Base-by-base conservation (phyloP, 2,329 filamentous ascomycete species). In the Hirsutella minnesotensis region DNA sequence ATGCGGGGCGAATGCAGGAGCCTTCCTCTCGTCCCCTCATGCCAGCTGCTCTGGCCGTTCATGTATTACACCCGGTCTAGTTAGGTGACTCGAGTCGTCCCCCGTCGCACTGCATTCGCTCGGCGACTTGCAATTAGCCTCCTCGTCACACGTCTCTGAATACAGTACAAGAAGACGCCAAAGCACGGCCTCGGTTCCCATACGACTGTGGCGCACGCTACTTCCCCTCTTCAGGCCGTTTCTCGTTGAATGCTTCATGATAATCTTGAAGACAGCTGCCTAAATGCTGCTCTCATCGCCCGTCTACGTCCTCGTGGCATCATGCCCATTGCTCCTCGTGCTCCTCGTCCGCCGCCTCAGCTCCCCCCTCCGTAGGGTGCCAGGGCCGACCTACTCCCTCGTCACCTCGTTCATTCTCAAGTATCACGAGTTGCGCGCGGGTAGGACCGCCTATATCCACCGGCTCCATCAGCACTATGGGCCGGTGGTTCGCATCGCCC, bases 381-480 rank as follows among this genome's bases (percentile, higher is more conserved):
- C 75, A 0, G 75, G 75, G 2, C 72, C 74, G 8, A 47, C 50
- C 38, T 42, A 62, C 31, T 67, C 73, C 18, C 63, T 66, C 24
- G 67, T 75, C 51, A 75, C 70, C 0, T 72, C 72, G 0, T 56
- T 70, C 18, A 47, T 67, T 1, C 56, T 79, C 40, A 76, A 73
- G 51, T 75, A 66, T 62, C 65, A 79, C 41, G 77, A 81, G 54
- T 66, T 81, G 40, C 62, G 60, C 29, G 71, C 68, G 27, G 61
- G 62, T 19, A 64, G 75, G 24, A 77, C 75, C 1, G 53, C 58
- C 37, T 77, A 79, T 47, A 65, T 80, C 24, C 75, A 81, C 47
- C 42, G 49, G 0, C 61, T 80, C 15, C 78, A 82, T 52, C 50
- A 63, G 41, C 56, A 55, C 39, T 77, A 79, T 46, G 77, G 77